Conservation (phyloP, 352 stramenopile species). For the Phytophthora constricta region DNA sequence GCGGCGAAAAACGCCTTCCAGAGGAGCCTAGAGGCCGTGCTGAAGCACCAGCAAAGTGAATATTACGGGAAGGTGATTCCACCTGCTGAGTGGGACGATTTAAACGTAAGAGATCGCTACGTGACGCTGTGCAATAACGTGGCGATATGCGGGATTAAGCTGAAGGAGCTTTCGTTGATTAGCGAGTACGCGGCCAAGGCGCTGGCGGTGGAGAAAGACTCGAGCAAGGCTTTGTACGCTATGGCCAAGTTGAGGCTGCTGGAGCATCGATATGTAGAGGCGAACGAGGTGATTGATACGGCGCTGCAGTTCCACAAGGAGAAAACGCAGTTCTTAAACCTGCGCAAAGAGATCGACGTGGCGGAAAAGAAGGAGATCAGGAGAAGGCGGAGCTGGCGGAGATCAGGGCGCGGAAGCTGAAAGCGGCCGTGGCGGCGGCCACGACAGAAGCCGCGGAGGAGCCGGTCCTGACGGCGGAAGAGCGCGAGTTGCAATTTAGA, state of each 20-base stretch:
- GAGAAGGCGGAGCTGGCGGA: slow-evolving; percentile 40
- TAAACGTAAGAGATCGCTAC: slow-evolving; percentile 45
- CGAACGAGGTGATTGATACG: slow-evolving; percentile 41
- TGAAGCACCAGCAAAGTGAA: slow-evolving; percentile 51
- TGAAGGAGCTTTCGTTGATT: slow-evolving; percentile 58
- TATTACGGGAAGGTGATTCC: slow-evolving; percentile 52
- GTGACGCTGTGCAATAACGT: slow-evolving; percentile 82
- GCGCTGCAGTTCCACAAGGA: slow-evolving; percentile 48
- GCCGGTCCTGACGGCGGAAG: slow-evolving; percentile 36
- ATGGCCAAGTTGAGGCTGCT: slow-evolving; percentile 71
- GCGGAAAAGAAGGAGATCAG: slow-evolving; percentile 35
- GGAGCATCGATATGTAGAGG: slow-evolving; percentile 64
- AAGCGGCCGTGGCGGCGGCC: slow-evolving; percentile 18
- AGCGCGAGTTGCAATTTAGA: slow-evolving; percentile 50
- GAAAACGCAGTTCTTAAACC: slow-evolving; percentile 57
- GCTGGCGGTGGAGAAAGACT: slow-evolving; percentile 48
- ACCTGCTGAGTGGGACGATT: slow-evolving; percentile 49
- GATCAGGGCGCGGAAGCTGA: slow-evolving; percentile 38
- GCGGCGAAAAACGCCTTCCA: slow-evolving; percentile 75
- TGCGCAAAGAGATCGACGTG: slow-evolving; percentile 55
- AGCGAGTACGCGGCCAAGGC: slow-evolving; percentile 67
- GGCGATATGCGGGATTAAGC: slow-evolving; percentile 79
- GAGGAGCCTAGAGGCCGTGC: slow-evolving; percentile 45
- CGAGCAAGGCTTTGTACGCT: slow-evolving; percentile 75
- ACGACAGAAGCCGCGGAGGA: slow-evolving; percentile 1